Evolutionary conservation across 2,329 filamentous ascomycete species (phyloP), one percentile per base, ranked within the genome.

Genomic region (Fusarium sp.): DNA sequence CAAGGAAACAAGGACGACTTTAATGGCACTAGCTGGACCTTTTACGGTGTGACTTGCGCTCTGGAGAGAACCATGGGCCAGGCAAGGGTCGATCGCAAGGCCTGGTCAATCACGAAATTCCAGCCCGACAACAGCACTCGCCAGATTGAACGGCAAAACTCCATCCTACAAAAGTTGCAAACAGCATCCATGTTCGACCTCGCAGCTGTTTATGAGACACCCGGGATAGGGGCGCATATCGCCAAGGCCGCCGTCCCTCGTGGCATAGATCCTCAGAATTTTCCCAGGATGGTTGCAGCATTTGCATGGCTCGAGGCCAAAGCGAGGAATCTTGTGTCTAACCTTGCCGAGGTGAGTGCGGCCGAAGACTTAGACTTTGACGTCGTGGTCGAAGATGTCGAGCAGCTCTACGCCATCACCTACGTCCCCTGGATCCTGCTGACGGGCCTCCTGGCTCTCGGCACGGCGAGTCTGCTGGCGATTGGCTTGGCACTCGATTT

Each of bases 351-450:
- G 50, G 15, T 12, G 12, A 10, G 40, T 16, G 15, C 6, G 13
- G 18, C 23, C 10, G 16, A 28, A 13, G 16, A 53, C 12, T 6
- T 10, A 7, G 11, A 16, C 5, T n/a, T 16, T 41, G 37, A 39
- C 13, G 36, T 41, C 36, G 27, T 39, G 18, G 50, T 31, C 18
- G 27, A 41, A 27, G 51, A 15, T n/a, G 39, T n/a, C 10, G 51
- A 43, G 39, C 30, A 43, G 15, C 30, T 56, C 5, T 56, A 46
- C 11, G 46, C 16, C 40, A 54, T 54, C 28, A 46, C 40, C 10
- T 56, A 34, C 15, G 52, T 46, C 28, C 40, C 40, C n/a, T 56
- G 40, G 52, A 36, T 56, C 52, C 7, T 56, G 52, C 8, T 48
- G 6, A 11, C 43, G 9, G 43, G 12, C 4, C 43, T 48, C 31